Percentiles rank a stretch among this genome's conserved stretches.
These are phyloP conservation scores for Sugiyamaella lignohabitans DNA, from an alignment of 805 yeast species.

Conservation along the genomic window DNA sequence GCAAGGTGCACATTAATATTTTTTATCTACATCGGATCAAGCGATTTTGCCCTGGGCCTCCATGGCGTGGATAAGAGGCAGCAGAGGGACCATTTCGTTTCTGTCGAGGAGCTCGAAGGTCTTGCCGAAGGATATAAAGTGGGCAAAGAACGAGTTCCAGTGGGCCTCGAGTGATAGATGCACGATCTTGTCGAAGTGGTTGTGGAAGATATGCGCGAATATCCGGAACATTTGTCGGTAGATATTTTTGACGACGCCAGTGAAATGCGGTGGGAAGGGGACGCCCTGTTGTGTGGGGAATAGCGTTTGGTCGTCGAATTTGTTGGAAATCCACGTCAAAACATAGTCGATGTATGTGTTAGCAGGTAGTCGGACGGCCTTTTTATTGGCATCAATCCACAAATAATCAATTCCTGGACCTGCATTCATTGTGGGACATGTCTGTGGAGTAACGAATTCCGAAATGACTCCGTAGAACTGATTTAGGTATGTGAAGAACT, in stretches of 20 bases:
- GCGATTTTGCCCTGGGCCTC: conserved; percentile 82
- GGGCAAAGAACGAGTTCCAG: conserved; percentile 96
- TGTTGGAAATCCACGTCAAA: conserved; percentile 80
- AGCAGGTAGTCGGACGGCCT: conserved; percentile 84
- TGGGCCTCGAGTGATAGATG: conserved; percentile 92
- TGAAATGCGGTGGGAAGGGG: conserved; percentile 82
- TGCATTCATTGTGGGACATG: conserved; percentile 91
- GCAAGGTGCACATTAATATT: neutral
- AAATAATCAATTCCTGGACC: conserved; percentile 87
- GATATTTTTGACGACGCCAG: conserved; percentile 78
- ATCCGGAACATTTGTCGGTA: conserved; percentile 89
- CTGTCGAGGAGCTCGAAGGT: conserved; percentile 78
- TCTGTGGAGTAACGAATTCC: conserved; percentile 85
- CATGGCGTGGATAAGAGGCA: conserved; percentile 67
- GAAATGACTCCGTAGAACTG: conserved; percentile 87
- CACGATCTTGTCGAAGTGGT: conserved; percentile 89
- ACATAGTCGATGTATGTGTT: conserved; percentile 89
- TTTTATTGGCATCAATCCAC: conserved; percentile 80
- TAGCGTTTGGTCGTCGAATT: conserved; percentile 78
- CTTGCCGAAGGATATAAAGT: conserved; percentile 77
- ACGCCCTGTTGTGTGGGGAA: conserved; percentile 88
- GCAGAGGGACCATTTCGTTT: conserved; percentile 71
- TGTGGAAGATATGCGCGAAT: conserved; percentile 90
- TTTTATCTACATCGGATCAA: too few species aligned
- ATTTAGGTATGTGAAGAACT: conserved; percentile 75